Evolutionary conservation across 2,329 filamentous ascomycete genomes (phyloP).

Genomic region (Penicillium sp.): DNA sequence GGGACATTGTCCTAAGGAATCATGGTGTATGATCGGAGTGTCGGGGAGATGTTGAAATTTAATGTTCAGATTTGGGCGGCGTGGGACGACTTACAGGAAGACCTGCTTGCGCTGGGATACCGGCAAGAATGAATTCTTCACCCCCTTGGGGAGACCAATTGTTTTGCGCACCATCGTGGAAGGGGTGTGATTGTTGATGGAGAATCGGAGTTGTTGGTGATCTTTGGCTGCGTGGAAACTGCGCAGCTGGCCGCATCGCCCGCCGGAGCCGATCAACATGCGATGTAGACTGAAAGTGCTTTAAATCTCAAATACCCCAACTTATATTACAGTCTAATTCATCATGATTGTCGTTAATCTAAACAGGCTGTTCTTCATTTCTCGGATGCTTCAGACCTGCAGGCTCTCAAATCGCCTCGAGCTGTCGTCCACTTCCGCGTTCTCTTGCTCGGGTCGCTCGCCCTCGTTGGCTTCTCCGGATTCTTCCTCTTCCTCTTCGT

Average conservation of each 20-base stretch:
- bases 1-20: background rate
- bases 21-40: background rate
- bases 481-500: conserved; percentile 33
- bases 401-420: conserved; percentile 33
- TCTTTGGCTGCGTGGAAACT: conserved; percentile 31
- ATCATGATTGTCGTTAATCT: conserved; percentile 29
- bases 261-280: too few relatives aligned
- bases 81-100: conserved; percentile 54
- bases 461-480: conserved; percentile 36
- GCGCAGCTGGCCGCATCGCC: conserved; percentile 36
- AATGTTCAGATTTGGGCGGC: background rate
- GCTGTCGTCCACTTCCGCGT: conserved; percentile 23
- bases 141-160: conserved; percentile 28
- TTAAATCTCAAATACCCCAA: background rate
- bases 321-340: conserved; percentile 27
- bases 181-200: conserved; percentile 9
- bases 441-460: conserved; percentile 15
- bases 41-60: conserved; percentile 14
- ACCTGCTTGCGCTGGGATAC: conserved; percentile 43
- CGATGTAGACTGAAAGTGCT: too few relatives aligned
- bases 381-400: conserved; percentile 27
- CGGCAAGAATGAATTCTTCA: conserved; percentile 26
- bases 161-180: conserved; percentile 33
- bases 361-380: conserved; percentile 11
- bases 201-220: conserved; percentile 19